Conservation (phyloP, 257 asterid genomes). For the Gentiana macrophylla region DNA sequence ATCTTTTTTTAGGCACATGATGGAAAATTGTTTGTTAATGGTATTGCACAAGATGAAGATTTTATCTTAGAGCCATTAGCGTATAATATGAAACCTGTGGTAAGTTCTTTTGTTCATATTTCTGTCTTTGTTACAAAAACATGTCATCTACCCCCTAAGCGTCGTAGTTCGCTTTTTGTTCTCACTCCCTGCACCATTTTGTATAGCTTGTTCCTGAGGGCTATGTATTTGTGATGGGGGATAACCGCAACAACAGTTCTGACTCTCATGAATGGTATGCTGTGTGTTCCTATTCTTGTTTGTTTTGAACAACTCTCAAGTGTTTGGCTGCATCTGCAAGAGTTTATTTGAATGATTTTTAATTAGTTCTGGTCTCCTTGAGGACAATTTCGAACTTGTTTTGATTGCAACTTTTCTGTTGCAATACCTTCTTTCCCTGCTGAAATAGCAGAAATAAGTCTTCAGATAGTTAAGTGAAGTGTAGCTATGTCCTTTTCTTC, state of each 20-base stretch:
- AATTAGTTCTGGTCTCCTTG: slow-evolving; percentile 31
- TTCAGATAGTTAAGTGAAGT: no score
- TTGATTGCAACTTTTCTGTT: background rate
- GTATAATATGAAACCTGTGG: slow-evolving; percentile 77
- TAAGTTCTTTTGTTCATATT: slow-evolving; percentile 11
- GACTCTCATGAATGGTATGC: slow-evolving; percentile 87
- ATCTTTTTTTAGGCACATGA: slow-evolving; percentile 38
- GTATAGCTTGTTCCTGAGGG: slow-evolving; percentile 82
- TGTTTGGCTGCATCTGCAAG: no score
- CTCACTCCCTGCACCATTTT: slow-evolving; percentile 2
- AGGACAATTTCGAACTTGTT: slow-evolving; percentile 17
- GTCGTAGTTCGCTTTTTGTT: background rate
- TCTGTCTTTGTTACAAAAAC: background rate
- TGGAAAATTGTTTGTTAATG: slow-evolving; percentile 68
- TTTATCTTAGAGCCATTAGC: slow-evolving; percentile 77
- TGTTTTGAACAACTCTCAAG: no score
- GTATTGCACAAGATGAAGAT: slow-evolving; percentile 62
- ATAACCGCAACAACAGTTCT: slow-evolving; percentile 86
- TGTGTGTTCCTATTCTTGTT: no score
- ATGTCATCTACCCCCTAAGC: no score
- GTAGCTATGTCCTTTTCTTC: no score
- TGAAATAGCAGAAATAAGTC: no score
- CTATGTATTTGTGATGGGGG: slow-evolving; percentile 87
- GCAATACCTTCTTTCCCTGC: no score
- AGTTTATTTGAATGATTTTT: no score